Percentiles rank a stretch among this genome's conserved stretches.
Evolutionary conservation across 768 basidiomycete species (phyloP).

Genomic region (Trametes coccinea): DNA sequence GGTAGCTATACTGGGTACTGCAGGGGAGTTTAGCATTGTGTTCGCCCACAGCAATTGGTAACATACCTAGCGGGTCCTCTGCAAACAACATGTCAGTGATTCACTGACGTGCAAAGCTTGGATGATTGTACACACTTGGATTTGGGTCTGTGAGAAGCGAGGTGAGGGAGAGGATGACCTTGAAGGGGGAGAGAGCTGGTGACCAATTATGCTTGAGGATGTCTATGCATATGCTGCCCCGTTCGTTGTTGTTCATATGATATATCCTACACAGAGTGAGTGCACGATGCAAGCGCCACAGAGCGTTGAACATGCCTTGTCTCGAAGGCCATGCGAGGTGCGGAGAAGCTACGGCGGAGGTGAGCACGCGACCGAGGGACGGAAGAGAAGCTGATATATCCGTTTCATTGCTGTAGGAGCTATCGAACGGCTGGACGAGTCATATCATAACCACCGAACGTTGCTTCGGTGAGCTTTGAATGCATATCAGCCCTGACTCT

Average conservation of each 20-base stretch:
- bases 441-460: conserved; percentile 35
- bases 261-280: conserved; percentile 37
- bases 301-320: conserved; percentile 52
- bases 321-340: conserved; percentile 73
- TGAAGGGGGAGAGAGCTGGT: conserved; percentile 89
- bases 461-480: conserved; percentile 44
- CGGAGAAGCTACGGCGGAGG: conserved; percentile 59
- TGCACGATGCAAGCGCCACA: too few species aligned
- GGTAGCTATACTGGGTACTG: conserved; percentile 71
- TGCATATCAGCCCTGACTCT: too few species aligned
- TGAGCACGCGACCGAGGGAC: conserved; percentile 1
- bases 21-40: neutral
- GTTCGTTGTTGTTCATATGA: conserved; percentile 87
- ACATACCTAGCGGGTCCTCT: conserved; percentile 74
- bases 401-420: too few species aligned
- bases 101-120: conserved; percentile 2
- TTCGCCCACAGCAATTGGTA: neutral
- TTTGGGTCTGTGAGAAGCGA: conserved; percentile 94
- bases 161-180: conserved; percentile 91
- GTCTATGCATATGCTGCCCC: conserved; percentile 81
- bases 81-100: neutral
- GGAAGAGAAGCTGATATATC: neutral
- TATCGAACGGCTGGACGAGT: too few species aligned
- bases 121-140: conserved; percentile 59
- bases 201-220: conserved; percentile 95